Percentiles rank a stretch among this genome's conserved stretches.
Evolutionary conservation across 768 basidiomycete species (phyloP).

Genomic region (Lyophyllum decastes): DNA sequence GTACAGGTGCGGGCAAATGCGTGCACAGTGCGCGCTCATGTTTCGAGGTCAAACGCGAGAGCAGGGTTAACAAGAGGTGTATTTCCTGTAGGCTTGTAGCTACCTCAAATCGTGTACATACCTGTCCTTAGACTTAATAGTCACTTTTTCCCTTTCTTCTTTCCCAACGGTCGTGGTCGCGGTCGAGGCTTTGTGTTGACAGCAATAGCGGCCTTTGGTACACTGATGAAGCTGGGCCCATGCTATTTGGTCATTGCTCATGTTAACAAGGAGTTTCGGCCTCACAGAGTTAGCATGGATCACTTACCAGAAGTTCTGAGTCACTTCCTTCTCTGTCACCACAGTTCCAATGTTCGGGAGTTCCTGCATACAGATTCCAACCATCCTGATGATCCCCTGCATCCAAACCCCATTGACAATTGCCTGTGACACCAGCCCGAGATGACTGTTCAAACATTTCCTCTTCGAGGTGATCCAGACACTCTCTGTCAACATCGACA

Average conservation of each 20-base stretch:
- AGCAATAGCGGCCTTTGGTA: neutral
- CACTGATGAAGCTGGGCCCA: neutral
- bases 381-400: constrained; percentile 20
- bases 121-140: no score
- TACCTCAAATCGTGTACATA: no score
- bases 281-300: neutral
- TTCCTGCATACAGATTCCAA: constrained; percentile 18
- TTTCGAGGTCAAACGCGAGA: no score
- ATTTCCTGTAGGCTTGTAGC: no score
- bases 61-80: no score
- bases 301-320: neutral
- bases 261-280: neutral
- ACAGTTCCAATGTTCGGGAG: constrained; percentile 14
- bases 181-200: neutral
- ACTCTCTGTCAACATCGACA: constrained; percentile 25
- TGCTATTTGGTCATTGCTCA: no score
- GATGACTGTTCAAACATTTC: constrained; percentile 25
- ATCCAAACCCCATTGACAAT: constrained; percentile 27
- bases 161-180: neutral
- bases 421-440: constrained; percentile 19
- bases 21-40: no score
- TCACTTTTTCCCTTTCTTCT: neutral
- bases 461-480: constrained; percentile 21
- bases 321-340: constrained; percentile 6
- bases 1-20: no score